Base-by-base conservation (phyloP, 805 yeast species). In the Cyberlindnera maclurae region DNA sequence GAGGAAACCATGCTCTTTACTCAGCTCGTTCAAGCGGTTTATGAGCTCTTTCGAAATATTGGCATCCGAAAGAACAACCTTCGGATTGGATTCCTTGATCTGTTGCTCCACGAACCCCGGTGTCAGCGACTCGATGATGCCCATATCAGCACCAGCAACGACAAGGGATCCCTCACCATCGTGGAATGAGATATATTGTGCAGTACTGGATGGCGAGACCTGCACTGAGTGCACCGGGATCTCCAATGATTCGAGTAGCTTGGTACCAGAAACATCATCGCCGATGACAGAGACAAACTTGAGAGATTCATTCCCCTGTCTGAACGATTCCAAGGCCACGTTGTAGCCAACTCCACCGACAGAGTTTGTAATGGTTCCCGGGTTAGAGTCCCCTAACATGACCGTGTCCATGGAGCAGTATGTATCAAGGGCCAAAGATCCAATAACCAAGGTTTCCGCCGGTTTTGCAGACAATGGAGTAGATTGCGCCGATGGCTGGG, bases 341-440 rank as follows among this genome's bases (percentile, higher is more conserved):
- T 88, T 87, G 55, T 73, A 79, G 0, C 87, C 96, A 2, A 87
- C 95, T 1, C 96, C 96, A 1, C 96, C 96, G 8, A 85, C 55
- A 0, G 81, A 66, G 3, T 78, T 68, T 1, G 58, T 50, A 5
- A 75, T 68, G 0, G 50, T 54, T 0, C 93, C 88, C 0, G 93
- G 93, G 46, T 82, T 82, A 3, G 95, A 86, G 42, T 90, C 90
- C 11, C 63, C 59, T 49, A 70, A 50, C 5, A 54, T 48, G 22
- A 54, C 51, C 12, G 51, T 44, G 2, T 56, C 47, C 5, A 81
- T 51, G 12, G 68, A 66, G 45, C 85, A 75, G 5, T 80, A 74
- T 0, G 84, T 66, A 54, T 87, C 96, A 28, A 82, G 59, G 0
- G 95, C 94, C 18, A 87, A 63, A 0, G 89, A 77, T 0, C 96